phyloP scores from a whole-genome alignment of 2,329 filamentous ascomycete genomes.

The Fonsecaea erecta region DNA sequence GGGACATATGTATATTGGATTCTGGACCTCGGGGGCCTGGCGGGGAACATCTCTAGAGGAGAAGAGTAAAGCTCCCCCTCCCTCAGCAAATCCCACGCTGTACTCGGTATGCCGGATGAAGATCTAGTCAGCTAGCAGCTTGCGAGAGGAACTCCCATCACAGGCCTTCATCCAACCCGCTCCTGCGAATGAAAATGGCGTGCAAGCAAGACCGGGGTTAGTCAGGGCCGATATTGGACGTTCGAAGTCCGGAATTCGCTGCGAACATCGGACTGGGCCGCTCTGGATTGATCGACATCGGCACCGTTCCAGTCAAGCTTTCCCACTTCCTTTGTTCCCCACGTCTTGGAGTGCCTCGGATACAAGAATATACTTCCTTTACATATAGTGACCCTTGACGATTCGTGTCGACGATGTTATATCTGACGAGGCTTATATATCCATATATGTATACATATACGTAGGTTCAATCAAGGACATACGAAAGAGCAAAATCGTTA shows the following conservation, averaged over 20 bases:
- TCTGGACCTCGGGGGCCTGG: too few relatives aligned
- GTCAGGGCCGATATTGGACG: constrained; percentile 13
- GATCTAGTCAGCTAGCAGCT: too few relatives aligned
- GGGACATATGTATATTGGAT: constrained; percentile 6
- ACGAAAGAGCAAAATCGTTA: too few relatives aligned
- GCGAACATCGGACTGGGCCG: constrained; percentile 17
- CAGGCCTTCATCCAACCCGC: not conserved
- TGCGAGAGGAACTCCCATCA: not conserved
- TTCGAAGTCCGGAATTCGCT: constrained; percentile 15
- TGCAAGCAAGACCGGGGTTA: not conserved
- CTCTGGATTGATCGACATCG: not conserved
- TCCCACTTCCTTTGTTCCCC: not conserved
- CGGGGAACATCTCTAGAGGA: not conserved
- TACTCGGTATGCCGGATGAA: not conserved
- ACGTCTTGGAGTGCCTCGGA: not conserved
- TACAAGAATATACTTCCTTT: too few relatives aligned
- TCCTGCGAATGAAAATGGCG: not conserved
- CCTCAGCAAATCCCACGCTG: too few relatives aligned
- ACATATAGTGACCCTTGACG: too few relatives aligned
- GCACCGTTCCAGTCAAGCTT: not conserved
- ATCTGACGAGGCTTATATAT: too few relatives aligned
- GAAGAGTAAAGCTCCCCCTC: too few relatives aligned
- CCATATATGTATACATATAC: too few relatives aligned
- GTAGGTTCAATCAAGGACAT: too few relatives aligned
- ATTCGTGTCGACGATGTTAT: too few relatives aligned